These are phyloP conservation scores for Inonotus obliquus DNA, from an alignment of 1,284 basidiomycete genomes.

Conservation along the genomic window DNA sequence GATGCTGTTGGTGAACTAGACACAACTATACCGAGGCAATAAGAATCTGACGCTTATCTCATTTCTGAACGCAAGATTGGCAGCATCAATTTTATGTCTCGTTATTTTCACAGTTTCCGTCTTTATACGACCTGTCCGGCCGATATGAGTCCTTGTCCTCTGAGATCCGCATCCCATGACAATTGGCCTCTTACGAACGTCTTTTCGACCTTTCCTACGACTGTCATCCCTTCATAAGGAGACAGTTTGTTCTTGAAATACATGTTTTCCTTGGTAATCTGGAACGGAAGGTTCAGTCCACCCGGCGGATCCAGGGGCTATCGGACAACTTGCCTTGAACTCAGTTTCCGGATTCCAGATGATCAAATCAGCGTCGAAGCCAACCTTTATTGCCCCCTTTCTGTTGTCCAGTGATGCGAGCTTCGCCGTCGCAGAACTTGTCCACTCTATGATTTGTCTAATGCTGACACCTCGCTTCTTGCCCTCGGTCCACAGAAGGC, in stretches of 20 bases:
- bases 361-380: conserved; percentile 81
- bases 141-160: background rate
- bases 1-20: background rate
- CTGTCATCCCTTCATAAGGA: conserved; percentile 73
- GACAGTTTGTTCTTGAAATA: conserved; percentile 92
- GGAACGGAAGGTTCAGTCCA: background rate
- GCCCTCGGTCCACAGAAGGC: conserved; percentile 81
- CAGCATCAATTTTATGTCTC: background rate
- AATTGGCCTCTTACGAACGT: conserved; percentile 74
- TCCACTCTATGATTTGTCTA: conserved; percentile 69
- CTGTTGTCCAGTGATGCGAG: conserved; percentile 65
- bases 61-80: background rate
- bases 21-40: background rate
- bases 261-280: conserved; percentile 71
- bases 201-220: conserved; percentile 68
- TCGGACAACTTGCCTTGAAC: conserved; percentile 47
- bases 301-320: background rate
- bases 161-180: conserved; percentile 47
- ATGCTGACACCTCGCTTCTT: conserved; percentile 54
- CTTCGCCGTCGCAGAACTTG: conserved; percentile 63
- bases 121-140: background rate
- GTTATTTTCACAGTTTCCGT: background rate
- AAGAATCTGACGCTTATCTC: background rate
- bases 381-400: conserved; percentile 72
- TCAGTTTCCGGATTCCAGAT: conserved; percentile 74